A percentile compares a stretch with the other conserved stretches of the same genome.
phyloP scores from a whole-genome alignment of 2,329 filamentous ascomycete species.

The Fusarium brachygibbosum region DNA sequence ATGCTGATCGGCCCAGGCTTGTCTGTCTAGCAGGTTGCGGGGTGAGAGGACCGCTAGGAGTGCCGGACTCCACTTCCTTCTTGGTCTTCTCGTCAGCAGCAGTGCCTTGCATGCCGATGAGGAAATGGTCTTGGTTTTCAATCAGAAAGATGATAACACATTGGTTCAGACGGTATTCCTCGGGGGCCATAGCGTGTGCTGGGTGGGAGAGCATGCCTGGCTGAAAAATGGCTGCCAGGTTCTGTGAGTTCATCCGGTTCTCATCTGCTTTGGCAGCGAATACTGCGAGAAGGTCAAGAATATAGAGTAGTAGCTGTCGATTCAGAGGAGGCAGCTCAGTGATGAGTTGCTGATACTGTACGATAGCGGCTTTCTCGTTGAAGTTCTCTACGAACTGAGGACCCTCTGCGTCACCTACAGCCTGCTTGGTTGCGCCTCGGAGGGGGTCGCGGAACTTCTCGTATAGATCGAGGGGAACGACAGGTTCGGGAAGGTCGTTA shows the following conservation, averaged over 20 bases:
- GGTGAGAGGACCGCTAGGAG: slow-evolving; percentile 63
- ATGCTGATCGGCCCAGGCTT: slow-evolving; percentile 74
- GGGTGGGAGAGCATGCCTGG: slow-evolving; percentile 96
- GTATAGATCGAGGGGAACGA: slow-evolving; percentile 94
- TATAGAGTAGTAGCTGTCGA: slow-evolving; percentile 92
- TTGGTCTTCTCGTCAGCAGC: slow-evolving; percentile 88
- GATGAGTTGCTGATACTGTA: slow-evolving; percentile 88
- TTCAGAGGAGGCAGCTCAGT: slow-evolving; percentile 94
- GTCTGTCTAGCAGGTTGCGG: slow-evolving; percentile 66
- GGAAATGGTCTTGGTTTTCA: slow-evolving; percentile 97
- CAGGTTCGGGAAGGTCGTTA: slow-evolving; percentile 95
- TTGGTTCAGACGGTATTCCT: slow-evolving; percentile 95
- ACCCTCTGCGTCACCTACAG: slow-evolving; percentile 76
- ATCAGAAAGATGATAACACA: slow-evolving; percentile 98
- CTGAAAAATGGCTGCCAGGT: slow-evolving; percentile 96
- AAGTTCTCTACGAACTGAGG: slow-evolving; percentile 76
- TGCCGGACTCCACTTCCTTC: slow-evolving; percentile 76
- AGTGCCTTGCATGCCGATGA: slow-evolving; percentile 99
- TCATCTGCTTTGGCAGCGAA: slow-evolving; percentile 97
- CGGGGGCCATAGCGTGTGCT: slow-evolving; percentile 92
- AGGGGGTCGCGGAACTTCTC: slow-evolving; percentile 90
- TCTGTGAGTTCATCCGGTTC: slow-evolving; percentile 96
- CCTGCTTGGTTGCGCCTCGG: slow-evolving; percentile 77
- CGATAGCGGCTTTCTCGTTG: slow-evolving; percentile 78
- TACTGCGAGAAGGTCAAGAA: slow-evolving; percentile 93